Percentiles rank a stretch among this genome's conserved stretches.
These are phyloP conservation scores for Talaromyces sp. DNA, from an alignment of 2,329 filamentous ascomycete genomes.

Conservation along the genomic window DNA sequence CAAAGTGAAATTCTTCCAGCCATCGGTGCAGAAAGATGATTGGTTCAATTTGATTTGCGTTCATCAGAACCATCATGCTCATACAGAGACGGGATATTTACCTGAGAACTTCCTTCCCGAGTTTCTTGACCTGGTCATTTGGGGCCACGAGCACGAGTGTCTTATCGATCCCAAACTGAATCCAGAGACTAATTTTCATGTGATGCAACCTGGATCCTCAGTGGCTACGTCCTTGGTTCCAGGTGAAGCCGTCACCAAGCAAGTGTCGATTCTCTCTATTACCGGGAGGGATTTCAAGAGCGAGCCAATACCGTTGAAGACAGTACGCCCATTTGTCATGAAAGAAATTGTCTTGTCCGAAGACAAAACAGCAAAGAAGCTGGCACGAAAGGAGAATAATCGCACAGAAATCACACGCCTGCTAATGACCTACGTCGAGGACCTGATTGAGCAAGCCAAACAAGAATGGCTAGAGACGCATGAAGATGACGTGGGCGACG, in stretches of 20 bases:
- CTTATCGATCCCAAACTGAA: constrained; percentile 80
- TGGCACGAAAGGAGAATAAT: constrained; percentile 80
- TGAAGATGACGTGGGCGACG: constrained; percentile 53
- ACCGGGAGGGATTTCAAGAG: constrained; percentile 76
- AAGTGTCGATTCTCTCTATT: constrained; percentile 80
- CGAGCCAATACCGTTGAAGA: constrained; percentile 78
- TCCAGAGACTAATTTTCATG: constrained; percentile 82
- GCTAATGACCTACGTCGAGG: constrained; percentile 73
- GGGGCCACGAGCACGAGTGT: constrained; percentile 98
- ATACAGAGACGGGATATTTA: constrained; percentile 88
- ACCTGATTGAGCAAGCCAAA: constrained; percentile 82
- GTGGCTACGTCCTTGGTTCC: constrained; percentile 88
- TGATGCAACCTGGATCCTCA: constrained; percentile 96
- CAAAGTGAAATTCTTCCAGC: constrained; percentile 90
- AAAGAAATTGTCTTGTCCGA: constrained; percentile 73
- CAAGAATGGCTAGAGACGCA: constrained; percentile 77
- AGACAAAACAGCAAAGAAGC: constrained; percentile 69
- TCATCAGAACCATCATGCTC: constrained; percentile 92
- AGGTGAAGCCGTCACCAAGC: constrained; percentile 85
- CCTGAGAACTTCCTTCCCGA: constrained; percentile 89
- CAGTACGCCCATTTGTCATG: constrained; percentile 86
- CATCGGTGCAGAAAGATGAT: constrained; percentile 71
- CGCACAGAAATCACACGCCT: constrained; percentile 72
- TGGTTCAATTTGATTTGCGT: constrained; percentile 97
- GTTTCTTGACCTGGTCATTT: constrained; percentile 86